Conservation (phyloP, 352 stramenopile genomes). For the Pythium aphanidermatum region DNA sequence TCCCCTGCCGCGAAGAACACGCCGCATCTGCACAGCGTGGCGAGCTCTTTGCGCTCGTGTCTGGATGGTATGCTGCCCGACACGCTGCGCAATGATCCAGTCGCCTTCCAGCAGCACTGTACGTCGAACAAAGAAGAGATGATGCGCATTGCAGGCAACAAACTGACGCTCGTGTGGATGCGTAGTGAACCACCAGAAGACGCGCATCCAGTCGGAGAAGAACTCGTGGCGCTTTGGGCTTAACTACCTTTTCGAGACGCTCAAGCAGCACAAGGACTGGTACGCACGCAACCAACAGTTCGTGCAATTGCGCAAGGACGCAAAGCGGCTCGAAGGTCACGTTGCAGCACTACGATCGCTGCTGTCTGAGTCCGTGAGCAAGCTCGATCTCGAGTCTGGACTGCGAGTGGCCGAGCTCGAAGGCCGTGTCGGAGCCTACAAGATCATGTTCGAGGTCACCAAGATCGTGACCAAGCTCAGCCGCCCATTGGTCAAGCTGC, state of each 20-base stretch:
- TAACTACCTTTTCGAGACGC: constrained; percentile 87
- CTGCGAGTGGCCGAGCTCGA: constrained; percentile 81
- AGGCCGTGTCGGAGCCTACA: constrained; percentile 79
- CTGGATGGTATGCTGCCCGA: constrained; percentile 84
- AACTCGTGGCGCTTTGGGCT: constrained; percentile 85
- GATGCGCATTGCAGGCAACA: neutral
- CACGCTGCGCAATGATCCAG: constrained; percentile 72
- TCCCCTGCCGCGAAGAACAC: constrained; percentile 46
- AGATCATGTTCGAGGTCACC: constrained; percentile 87
- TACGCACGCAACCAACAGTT: constrained; percentile 86
- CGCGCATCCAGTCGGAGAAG: constrained; percentile 70
- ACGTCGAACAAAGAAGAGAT: constrained; percentile 2
- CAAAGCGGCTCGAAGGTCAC: constrained; percentile 72
- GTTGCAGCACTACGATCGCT: constrained; percentile 62
- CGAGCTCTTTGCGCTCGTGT: constrained; percentile 73
- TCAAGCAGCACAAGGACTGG: constrained; percentile 88
- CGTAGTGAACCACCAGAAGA: constrained; percentile 69
- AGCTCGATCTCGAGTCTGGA: constrained; percentile 75
- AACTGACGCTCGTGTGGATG: constrained; percentile 4
- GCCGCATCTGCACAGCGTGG: constrained; percentile 74
- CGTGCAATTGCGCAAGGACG: constrained; percentile 80
- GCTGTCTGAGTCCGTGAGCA: constrained; percentile 77
- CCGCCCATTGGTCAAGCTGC: constrained; percentile 74
- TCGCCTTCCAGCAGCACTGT: constrained; percentile 72
- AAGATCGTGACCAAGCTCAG: constrained; percentile 84